Conservation (phyloP, 2,329 filamentous ascomycete species). For the Phoma herbarum region DNA sequence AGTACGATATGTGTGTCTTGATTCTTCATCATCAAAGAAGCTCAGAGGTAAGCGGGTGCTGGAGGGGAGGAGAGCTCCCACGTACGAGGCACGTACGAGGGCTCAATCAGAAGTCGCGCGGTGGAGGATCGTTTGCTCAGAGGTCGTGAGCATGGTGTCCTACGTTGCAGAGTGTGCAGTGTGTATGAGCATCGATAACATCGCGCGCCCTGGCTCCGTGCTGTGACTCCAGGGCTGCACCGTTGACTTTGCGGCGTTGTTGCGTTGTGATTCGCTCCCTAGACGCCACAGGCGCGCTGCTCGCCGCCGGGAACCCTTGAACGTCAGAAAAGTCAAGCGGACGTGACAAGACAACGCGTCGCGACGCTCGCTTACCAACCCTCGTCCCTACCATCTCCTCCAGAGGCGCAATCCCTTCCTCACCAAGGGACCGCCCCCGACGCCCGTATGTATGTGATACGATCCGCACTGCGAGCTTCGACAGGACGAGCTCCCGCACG, state of each 20-base stretch:
- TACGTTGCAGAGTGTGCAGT: no score
- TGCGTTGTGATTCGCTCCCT: slow-evolving; percentile 3
- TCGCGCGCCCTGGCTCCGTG: no score
- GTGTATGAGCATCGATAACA: no score
- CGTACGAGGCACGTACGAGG: no score
- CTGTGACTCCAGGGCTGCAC: not conserved
- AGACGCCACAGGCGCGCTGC: slow-evolving; percentile 10
- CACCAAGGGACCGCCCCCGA: slow-evolving; percentile 20
- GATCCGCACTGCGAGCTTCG: slow-evolving; percentile 53
- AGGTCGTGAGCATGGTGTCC: no score
- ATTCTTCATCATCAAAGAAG: no score
- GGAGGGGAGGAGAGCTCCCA: no score
- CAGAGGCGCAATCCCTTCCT: slow-evolving; percentile 31
- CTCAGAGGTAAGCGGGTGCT: no score
- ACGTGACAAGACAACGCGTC: slow-evolving; percentile 28
- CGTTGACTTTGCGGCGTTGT: slow-evolving; percentile 13
- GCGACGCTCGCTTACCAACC: slow-evolving; percentile 28
- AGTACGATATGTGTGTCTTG: not conserved
- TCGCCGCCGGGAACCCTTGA: slow-evolving; percentile 17
- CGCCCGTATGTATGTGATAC: slow-evolving; percentile 54
- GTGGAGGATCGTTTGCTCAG: no score
- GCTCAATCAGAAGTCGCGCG: no score
- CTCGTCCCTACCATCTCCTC: slow-evolving; percentile 21
- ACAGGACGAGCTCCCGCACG: slow-evolving; percentile 49
- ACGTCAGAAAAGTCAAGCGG: slow-evolving; percentile 30